Base-by-base conservation (phyloP, 192 early-diverging fungal genomes). In the Coemansia sp. region DNA sequence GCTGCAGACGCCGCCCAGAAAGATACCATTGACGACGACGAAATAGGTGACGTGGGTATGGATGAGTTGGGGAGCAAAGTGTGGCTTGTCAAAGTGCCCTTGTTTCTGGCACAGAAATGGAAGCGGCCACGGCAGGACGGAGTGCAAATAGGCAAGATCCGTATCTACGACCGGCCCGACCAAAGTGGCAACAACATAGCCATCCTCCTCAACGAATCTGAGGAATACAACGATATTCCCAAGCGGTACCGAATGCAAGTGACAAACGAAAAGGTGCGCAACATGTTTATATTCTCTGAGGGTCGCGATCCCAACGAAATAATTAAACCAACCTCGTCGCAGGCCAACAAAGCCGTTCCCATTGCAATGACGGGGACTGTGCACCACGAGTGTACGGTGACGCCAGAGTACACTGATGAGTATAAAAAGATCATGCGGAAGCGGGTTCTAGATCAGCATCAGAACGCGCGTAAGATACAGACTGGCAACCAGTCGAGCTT, bases 51-150 rank as follows among this genome's bases (percentile, higher is more conserved):
- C 40, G 72, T 94, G n/a, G 85, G 89, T 61, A 74, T 93, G 69
- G 77, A 88, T 20, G 85, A 89, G 33, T 71, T 89, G 12, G 87
- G 81, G 2, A 91, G 85, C 53, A 93, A 95, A 75, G 90, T 94
- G 18, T 97, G 96, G 96, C 88, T 97, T 9, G 95, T 97, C 39
- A 98, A 98, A 76, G 90, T 98, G 20, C 96, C 96, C 6, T 87
- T 86, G 64, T 97, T 97, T 72, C 73, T 98, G 63, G 94, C 94
- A 1, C 91, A 95, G 5, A 88, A 89, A 67, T 98, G 96, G 96
- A 85, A 86, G 47, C 65, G 73, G 58, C 75, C 73, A 50, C 85
- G 89, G 64, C 74, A 91, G 61, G 88, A 90, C 8, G 88, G 89
- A 5, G 84, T 90, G 18, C 88, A 93, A 65, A 73, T 97, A 41